Evolutionary conservation across 1,284 basidiomycete genomes (phyloP).

Genomic region (Rhodotorula sp.): DNA sequence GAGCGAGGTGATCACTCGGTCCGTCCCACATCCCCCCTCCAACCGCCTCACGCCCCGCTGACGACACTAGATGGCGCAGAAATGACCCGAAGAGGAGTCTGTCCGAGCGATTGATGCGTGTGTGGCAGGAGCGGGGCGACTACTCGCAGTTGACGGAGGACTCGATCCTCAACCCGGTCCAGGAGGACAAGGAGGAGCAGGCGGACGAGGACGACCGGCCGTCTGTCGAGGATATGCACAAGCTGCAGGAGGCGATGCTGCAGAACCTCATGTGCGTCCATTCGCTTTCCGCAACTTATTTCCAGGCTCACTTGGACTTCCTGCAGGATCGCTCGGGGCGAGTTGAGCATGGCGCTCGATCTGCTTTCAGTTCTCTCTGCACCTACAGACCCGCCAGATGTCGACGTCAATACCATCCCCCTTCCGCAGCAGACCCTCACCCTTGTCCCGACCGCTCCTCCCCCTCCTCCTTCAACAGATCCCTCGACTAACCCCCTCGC

Average conservation of each 20-base stretch:
- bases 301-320: neutral
- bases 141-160: constrained; percentile 35
- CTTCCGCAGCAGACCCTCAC: constrained; percentile 34
- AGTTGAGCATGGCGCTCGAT: constrained; percentile 37
- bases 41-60: neutral
- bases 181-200: neutral
- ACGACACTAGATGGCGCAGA: neutral
- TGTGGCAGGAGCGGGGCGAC: constrained; percentile 44
- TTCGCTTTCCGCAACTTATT: neutral
- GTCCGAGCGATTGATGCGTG: constrained; percentile 32
- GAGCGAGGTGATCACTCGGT: constrained; percentile 27
- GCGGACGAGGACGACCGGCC: constrained; percentile 19
- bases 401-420: constrained; percentile 31
- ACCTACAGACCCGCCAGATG: constrained; percentile 34
- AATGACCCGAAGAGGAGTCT: constrained; percentile 24
- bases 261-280: constrained; percentile 30
- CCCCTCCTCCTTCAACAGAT: constrained; percentile 3
- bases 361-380: constrained; percentile 36
- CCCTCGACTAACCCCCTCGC: constrained; percentile 19
- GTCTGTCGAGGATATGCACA: constrained; percentile 18
- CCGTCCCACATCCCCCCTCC: neutral
- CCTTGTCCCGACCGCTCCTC: constrained; percentile 17
- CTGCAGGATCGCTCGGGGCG: constrained; percentile 30
- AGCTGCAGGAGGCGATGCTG: constrained; percentile 26
- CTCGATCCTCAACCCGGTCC: constrained; percentile 2